Conservation (phyloP, 192 early-diverging fungal genomes). For the Coemansia sp. region DNA sequence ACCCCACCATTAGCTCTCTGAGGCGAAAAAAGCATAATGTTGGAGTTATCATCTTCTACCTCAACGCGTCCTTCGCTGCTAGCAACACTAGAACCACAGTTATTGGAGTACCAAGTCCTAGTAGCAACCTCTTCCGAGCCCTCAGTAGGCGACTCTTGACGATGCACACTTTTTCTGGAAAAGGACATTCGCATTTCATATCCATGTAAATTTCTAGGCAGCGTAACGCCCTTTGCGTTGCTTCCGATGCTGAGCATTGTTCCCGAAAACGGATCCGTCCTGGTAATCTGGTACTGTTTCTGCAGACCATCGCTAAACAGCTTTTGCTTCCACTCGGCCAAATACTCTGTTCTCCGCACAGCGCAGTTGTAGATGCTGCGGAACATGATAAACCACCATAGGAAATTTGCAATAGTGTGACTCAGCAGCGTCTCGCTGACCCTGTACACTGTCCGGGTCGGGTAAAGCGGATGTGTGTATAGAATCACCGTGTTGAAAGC, state of each 20-base stretch:
- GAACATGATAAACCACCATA: conserved; percentile 60
- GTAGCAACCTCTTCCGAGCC: background rate
- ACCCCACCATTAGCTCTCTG: conserved; percentile 2
- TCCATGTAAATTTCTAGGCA: conserved; percentile 25
- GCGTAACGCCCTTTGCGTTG: conserved; percentile 23
- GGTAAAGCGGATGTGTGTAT: conserved; percentile 43
- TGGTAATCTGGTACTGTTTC: conserved; percentile 53
- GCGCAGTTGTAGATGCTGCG: conserved; percentile 46
- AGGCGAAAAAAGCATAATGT: conserved; percentile 40
- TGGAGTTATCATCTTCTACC: conserved; percentile 10
- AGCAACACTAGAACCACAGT: conserved; percentile 12
- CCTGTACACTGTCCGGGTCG: conserved; percentile 14
- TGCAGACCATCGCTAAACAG: conserved; percentile 46
- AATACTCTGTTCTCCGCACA: conserved; percentile 27
- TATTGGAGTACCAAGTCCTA: background rate
- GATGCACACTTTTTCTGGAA: conserved; percentile 17
- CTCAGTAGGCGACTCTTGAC: conserved; percentile 11
- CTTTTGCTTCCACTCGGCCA: conserved; percentile 50
- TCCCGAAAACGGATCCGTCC: conserved; percentile 42
- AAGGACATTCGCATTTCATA: conserved; percentile 45
- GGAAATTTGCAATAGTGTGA: conserved; percentile 39
- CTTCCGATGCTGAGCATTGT: conserved; percentile 38
- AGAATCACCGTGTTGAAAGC: conserved; percentile 49
- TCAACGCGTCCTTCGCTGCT: conserved; percentile 19
- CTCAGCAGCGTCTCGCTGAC: conserved; percentile 33